Base-by-base conservation (phyloP, 2,329 filamentous ascomycete genomes). In the Aspergillus bombycis region DNA sequence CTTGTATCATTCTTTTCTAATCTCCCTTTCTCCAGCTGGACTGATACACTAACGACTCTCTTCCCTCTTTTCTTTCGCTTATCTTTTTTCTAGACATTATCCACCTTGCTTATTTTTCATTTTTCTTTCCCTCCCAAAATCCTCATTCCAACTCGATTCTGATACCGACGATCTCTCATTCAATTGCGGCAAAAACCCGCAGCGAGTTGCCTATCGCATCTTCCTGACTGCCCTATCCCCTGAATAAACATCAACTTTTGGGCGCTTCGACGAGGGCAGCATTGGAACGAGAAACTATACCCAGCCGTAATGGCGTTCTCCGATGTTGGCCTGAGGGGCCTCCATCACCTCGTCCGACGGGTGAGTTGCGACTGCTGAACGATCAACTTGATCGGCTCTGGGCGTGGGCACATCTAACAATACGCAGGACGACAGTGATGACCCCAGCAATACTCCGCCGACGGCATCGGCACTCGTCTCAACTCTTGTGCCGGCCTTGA, bases 401-500 rank as follows among this genome's bases (percentile, higher is more conserved):
- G 4, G 3, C 34, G 14, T 23, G 55, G 12, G 48, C 54, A 56
- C 59, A 21, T 58, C 38, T 58, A 32, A 62, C 28, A 21, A 19
- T n/a, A 9, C 16, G 32, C 23, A 62, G 61, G 46, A 54, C 64
- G 46, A 54, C 65, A 52, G 38, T 32, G 62, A 70, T 26, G 55
- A 67, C 45, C 60, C 64, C 21, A 28, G 67, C 21, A 56, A 64
- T 23, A 60, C 70, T 23, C 74, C 77, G 26, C 76, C 77, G 23
- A 80, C 81, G 5, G 72, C 78, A 19, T 82, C 80, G 9, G 81
- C 79, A 19, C 74, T 87, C 57, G 64, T 86, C 34, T 78, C 81
- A 46, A 84, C 83, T 16, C 74, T 87, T 46, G 69, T 84, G 21
- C 80, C 81, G 8, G 79, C 83, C 32, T 70, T 83, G 14, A 67